phyloP scores from a whole-genome alignment of 192 early-diverging fungal genomes.

The Gigaspora rosea region DNA sequence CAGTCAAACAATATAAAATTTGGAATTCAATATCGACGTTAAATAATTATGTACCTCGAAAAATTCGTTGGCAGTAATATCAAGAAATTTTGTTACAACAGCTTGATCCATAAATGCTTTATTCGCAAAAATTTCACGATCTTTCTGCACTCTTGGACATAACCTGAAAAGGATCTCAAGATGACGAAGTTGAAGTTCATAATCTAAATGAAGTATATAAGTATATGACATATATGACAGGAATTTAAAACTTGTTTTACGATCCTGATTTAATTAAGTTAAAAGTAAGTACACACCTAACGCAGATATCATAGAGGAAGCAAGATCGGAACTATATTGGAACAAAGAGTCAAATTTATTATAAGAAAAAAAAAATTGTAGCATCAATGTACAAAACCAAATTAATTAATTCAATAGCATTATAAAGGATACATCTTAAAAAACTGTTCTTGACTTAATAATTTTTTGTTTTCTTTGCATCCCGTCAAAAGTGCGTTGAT shows the following conservation, averaged over 20 bases:
- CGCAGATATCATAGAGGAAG: constrained; percentile 14
- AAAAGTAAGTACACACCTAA: background rate
- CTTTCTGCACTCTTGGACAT: constrained; percentile 17
- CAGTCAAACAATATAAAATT: background rate
- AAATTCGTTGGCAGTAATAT: constrained; percentile 18
- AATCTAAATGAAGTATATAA: constrained; percentile 1
- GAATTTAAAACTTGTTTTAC: background rate
- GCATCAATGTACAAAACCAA: background rate
- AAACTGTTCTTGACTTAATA: constrained; percentile 19
- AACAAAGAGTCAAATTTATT: background rate
- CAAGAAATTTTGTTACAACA: constrained; percentile 10
- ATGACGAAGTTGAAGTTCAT: constrained; percentile 26
- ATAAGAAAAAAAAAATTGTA: background rate
- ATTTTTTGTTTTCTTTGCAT: constrained; percentile 30
- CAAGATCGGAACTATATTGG: background rate
- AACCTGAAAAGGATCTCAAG: constrained; percentile 20
- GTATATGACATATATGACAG: too few species aligned
- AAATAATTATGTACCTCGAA: background rate
- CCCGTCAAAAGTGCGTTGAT: constrained; percentile 26
- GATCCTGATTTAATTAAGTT: too few species aligned
- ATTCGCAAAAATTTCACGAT: constrained; percentile 26
- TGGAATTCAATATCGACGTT: background rate
- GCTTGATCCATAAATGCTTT: background rate
- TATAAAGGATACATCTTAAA: constrained; percentile 22
- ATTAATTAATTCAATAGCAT: background rate